Conservation (phyloP, 1,284 basidiomycete genomes). For the Coniferiporia weirii region DNA sequence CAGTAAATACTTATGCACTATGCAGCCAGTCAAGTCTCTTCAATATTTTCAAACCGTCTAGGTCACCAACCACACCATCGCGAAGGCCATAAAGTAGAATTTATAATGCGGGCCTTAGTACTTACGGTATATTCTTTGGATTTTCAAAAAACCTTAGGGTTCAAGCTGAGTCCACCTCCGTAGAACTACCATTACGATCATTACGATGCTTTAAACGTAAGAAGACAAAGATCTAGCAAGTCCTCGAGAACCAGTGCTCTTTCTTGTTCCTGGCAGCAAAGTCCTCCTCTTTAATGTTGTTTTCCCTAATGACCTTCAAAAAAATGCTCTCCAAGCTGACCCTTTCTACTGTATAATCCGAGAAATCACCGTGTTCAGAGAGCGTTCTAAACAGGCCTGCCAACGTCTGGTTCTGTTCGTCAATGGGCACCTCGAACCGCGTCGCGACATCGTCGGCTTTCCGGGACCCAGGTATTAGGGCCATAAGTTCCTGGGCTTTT, state of each 20-base stretch:
- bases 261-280: conserved; percentile 21
- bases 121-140: too few relatives aligned
- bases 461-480: conserved; percentile 55
- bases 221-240: conserved; percentile 12
- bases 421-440: conserved; percentile 70
- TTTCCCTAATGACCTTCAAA: conserved; percentile 65
- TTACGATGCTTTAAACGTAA: not conserved
- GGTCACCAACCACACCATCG: too few relatives aligned
- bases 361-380: conserved; percentile 45
- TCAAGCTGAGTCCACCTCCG: too few relatives aligned
- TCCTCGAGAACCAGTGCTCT: conserved; percentile 24
- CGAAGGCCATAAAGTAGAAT: too few relatives aligned
- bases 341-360: conserved; percentile 65
- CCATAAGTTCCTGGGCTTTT: conserved; percentile 56
- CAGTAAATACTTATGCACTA: not conserved
- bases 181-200: too few relatives aligned
- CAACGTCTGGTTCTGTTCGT: conserved; percentile 36
- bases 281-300: conserved; percentile 56
- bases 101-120: too few relatives aligned
- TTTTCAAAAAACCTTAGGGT: too few relatives aligned
- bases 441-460: conserved; percentile 73
- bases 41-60: too few relatives aligned
- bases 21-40: too few relatives aligned
- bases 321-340: conserved; percentile 69
- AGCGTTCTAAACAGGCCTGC: conserved; percentile 53